phyloP scores from a whole-genome alignment of 2,329 filamentous ascomycete genomes.

The Raffaelea ambrosiae region DNA sequence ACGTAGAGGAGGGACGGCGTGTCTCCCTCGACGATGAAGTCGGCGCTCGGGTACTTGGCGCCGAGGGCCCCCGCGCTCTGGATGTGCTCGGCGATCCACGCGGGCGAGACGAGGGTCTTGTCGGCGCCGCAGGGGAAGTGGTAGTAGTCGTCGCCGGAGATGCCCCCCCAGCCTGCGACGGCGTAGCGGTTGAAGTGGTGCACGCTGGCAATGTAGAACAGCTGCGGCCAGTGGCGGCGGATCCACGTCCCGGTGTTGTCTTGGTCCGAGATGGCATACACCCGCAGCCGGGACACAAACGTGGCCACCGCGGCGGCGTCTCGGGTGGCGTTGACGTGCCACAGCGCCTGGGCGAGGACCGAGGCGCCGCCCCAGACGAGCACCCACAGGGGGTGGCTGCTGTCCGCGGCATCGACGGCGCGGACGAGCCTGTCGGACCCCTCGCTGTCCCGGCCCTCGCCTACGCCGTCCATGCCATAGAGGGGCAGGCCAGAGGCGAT shows the following conservation, averaged over 20 bases:
- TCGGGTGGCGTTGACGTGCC: constrained; percentile 25
- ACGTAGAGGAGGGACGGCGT: constrained; percentile 41
- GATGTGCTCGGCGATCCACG: constrained; percentile 44
- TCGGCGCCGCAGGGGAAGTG: constrained; percentile 34
- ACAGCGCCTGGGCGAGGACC: constrained; percentile 39
- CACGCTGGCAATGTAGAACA: constrained; percentile 47
- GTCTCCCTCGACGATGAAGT: constrained; percentile 44
- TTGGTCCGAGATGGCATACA: constrained; percentile 51
- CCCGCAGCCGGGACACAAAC: constrained; percentile 33
- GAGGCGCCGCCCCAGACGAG: constrained; percentile 46
- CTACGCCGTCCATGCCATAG: too few species aligned
- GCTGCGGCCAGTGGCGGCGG: constrained; percentile 39
- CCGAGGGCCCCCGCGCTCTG: constrained; percentile 37
- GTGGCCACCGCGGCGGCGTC: constrained; percentile 20
- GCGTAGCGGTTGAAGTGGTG: constrained; percentile 49
- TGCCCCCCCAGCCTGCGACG: constrained; percentile 46
- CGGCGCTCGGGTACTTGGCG: constrained; percentile 32
- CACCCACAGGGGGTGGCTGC: constrained; percentile 37
- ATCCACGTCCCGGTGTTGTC: constrained; percentile 51
- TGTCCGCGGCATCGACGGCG: constrained; percentile 22
- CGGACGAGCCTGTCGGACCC: constrained; percentile 6
- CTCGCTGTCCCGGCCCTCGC: too few species aligned
- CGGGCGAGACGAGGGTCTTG: constrained; percentile 31
- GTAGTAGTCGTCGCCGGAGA: constrained; percentile 22
- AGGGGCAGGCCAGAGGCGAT: background rate